Base-by-base conservation (phyloP, 106 monocot genomes). In the Dioscorea alata region DNA sequence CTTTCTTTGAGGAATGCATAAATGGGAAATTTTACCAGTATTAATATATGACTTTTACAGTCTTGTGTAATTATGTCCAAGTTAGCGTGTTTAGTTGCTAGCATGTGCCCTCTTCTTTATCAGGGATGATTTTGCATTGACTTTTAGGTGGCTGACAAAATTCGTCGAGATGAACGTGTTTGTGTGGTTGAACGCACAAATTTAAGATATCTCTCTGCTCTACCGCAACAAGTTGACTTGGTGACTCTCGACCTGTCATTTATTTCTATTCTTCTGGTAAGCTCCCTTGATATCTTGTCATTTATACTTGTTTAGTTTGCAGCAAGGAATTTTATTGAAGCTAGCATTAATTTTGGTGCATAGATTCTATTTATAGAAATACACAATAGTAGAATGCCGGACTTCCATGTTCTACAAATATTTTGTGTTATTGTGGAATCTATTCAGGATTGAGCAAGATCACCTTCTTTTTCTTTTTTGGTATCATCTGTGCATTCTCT, bases 211-310 rank as follows among this genome's bases (percentile, higher is more conserved):
- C 85, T 99, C 60, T 68, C 89, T 64, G 83, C 76, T 67, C 72
- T 99, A 33, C 89, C 97, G 2, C 79, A 92, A 72, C 49, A 75
- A 75, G 89, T 99, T 59, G 97, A 99, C 68, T 23, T 99, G 69
- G 92, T 99, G 82, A 99, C 97, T 42, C 63, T 99, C 35, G 97
- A 92, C 71, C 63, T 99, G 48, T 99, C 97, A 22, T 99, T 99
- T 82, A 99, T 99, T 68, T 99, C 97, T 73, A 87, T 99, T 72
- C 92, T 99, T 74, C 14, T 81, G 92, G 97, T 99, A 87, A 51
- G 75, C 23, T 72, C 50, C 67, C 14, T 53, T 6, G 10, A 42
- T 42, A 42, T 42, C 5, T 42, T 42, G 5, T 42, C 42, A 42
- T 42, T 42, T 42, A 6, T 8, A 2, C 6, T 42, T 42, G 42